Evolutionary conservation across 2,329 filamentous ascomycete genomes (phyloP).

Genomic region (Byssochlamys sp.): DNA sequence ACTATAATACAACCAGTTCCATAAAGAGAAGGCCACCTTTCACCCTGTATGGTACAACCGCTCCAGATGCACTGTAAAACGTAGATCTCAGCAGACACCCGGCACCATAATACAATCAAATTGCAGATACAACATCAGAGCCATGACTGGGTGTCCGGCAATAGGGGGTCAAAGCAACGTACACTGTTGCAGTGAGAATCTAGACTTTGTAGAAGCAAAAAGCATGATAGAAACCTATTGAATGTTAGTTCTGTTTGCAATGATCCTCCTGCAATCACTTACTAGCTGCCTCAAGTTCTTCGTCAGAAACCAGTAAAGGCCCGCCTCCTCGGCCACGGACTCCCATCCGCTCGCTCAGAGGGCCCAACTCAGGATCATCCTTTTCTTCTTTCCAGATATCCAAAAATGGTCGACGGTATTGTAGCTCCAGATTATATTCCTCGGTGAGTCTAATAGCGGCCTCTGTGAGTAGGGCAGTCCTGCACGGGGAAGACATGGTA

Average conservation of each 20-base stretch:
- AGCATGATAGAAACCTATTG: conserved; percentile 66
- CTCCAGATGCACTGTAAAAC: neutral
- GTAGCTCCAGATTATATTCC: conserved; percentile 89
- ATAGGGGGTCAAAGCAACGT: neutral
- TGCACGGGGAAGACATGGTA: neutral
- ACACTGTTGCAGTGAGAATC: neutral
- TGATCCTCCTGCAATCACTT: conserved; percentile 14
- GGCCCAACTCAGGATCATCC: conserved; percentile 68
- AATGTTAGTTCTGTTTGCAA: neutral
- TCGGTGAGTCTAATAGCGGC: conserved; percentile 55
- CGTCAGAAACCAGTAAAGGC: conserved; percentile 60
- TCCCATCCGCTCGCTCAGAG: conserved; percentile 89
- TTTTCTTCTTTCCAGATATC: conserved; percentile 91
- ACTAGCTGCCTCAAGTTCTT: conserved; percentile 85
- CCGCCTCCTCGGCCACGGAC: conserved; percentile 64
- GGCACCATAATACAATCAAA: neutral
- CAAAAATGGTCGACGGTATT: conserved; percentile 82
- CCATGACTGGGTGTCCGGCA: neutral
- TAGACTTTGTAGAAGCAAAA: conserved; percentile 97
- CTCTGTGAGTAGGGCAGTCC: conserved; percentile 5
- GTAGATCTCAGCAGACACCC: neutral
- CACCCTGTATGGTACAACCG: neutral
- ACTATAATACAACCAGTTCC: neutral
- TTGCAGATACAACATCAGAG: neutral
- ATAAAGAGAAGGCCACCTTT: neutral